phyloP scores from a whole-genome alignment of 768 basidiomycete genomes.

The Boletus rubroflammeus region DNA sequence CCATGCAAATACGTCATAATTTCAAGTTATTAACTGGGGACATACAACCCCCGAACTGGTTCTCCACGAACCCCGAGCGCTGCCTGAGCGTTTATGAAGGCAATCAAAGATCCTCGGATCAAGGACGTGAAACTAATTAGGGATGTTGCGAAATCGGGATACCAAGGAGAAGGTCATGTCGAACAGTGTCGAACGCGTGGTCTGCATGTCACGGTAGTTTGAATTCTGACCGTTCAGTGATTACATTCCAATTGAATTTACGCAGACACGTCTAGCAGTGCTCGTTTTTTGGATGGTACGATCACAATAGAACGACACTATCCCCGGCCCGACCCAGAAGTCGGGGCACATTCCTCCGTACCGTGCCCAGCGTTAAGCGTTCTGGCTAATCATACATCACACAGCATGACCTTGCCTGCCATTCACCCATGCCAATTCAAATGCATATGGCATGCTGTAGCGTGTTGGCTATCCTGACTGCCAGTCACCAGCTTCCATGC shows the following conservation, averaged over 20 bases:
- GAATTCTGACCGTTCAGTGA: no score
- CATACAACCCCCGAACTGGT: background rate
- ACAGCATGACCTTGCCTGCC: slow-evolving; percentile 7
- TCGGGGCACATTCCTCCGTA: background rate
- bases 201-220: background rate
- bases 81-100: background rate
- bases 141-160: background rate
- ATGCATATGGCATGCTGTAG: slow-evolving; percentile 6
- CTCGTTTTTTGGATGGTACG: background rate
- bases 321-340: background rate
- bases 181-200: background rate
- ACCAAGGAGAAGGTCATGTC: background rate
- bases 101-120: background rate
- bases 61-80: background rate
- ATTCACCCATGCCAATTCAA: slow-evolving; percentile 16
- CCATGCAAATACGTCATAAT: background rate
- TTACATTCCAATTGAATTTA: background rate
- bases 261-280: background rate
- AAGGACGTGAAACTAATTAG: background rate
- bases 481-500: background rate
- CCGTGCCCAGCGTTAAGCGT: background rate
- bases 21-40: background rate
- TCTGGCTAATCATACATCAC: background rate
- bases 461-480: background rate
- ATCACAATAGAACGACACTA: background rate